Evolutionary conservation across 164 flowering plant species (phyloP), one percentile per base, ranked within the genome.

Genomic region (Nelumbo lutea): DNA sequence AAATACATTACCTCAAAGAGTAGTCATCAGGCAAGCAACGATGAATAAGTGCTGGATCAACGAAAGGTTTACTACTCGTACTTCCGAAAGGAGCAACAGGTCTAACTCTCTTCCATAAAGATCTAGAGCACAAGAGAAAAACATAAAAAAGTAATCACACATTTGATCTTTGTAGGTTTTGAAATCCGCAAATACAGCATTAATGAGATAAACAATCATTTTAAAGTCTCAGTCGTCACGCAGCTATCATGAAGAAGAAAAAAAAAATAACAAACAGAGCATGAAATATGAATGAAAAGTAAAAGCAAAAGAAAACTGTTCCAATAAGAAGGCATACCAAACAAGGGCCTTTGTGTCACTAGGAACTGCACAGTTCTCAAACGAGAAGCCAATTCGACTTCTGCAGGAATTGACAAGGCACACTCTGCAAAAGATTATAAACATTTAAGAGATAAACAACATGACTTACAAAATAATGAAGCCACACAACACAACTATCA

Each of bases 1-100:
- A 42, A 15, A 60, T 11, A 55, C 9, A 66, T 50, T 84, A 91
- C 98, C 96, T 91, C 97, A 62, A 75, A 80, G 63, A 94, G 93
- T 64, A 94, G 80, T 94, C 97, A 78, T 91, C 97, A 5, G 97
- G 98, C 81, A 91, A 80, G 72, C 76, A 75, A 27, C 95, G 88
- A 67, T 94, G 98, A 38, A 94, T 77, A 42, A 85, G 85, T 3
- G 97, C 88, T 0, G 85, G 84, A 79, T 94, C 98, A 71, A 77
- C 73, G 69, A 59, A 65, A 11, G 82, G 82, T 64, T 77, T 86
- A 59, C 91, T 85, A 70, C 85, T 86, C 1, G 80, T 70, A 73
- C 94, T 91, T 42, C 91, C 90, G 69, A 79, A 79, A 53, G 91
- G 88, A 48, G 89, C 84, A 62, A 87, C 88, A 10, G 98, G 95